A percentile compares a stretch with the other conserved stretches of the same genome.
Conservation (phyloP, 108 stramenopile genomes). For the Nitzschia sp. region DNA sequence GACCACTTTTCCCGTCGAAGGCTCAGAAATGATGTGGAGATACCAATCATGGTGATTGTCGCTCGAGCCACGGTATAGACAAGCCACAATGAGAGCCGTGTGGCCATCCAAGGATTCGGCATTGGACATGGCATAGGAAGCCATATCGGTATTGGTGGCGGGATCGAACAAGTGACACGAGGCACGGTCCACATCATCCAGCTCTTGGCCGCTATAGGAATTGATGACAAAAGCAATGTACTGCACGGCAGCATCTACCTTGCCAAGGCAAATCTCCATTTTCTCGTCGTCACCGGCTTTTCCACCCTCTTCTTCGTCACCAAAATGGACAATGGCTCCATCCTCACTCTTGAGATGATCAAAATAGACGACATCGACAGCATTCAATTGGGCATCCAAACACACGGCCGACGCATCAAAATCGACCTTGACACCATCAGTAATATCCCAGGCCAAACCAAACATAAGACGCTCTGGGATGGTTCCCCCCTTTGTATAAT, state of each 20-base stretch:
- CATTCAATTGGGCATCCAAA: constrained; percentile 33
- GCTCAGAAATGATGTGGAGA: constrained; percentile 37
- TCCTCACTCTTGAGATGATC: constrained; percentile 27
- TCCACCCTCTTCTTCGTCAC: constrained; percentile 49
- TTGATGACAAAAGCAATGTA: constrained; percentile 51
- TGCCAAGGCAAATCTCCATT: constrained; percentile 33
- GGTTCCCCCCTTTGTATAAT: constrained; percentile 24
- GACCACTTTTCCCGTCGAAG: constrained; percentile 35
- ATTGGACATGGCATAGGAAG: constrained; percentile 42
- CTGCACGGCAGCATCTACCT: constrained; percentile 26
- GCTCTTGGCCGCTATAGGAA: constrained; percentile 47
- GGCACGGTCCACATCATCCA: constrained; percentile 47
- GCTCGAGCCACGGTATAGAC: constrained; percentile 35
- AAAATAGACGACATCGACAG: constrained; percentile 41
- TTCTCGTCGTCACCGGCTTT: constrained; percentile 46
- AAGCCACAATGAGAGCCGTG: constrained; percentile 43
- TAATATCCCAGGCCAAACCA: constrained; percentile 56
- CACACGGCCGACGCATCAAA: constrained; percentile 46
- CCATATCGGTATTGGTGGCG: constrained; percentile 31
- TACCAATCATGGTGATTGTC: constrained; percentile 19
- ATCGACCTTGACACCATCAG: constrained; percentile 50
- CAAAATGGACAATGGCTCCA: constrained; percentile 43
- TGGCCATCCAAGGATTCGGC: constrained; percentile 31
- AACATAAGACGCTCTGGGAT: constrained; percentile 23
- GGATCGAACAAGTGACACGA: constrained; percentile 51